These are phyloP conservation scores for Triticum aestivum DNA, from an alignment of 176 grass and related monocot genomes.

Conservation along the genomic window IWGSC_CS_RefSeq_v2.1 NC_057795.1:633286001-633286500, in stretches of 20 bases:
- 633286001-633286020: conserved; percentile 91
- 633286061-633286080: not conserved
- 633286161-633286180: conserved; percentile 26
- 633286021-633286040: conserved; percentile 87
- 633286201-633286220: conserved; percentile 15
- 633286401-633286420: not conserved
- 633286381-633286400: not conserved
- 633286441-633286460: conserved; percentile 25
- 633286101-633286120: not conserved
- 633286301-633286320: conserved; percentile 38
- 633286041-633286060: conserved; percentile 56
- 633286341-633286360: not conserved
- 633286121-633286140: not conserved
- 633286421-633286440: not conserved
- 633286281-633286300: not conserved
- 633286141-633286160: not conserved
- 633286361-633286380: conserved; percentile 25
- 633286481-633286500: not conserved
- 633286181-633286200: not conserved
- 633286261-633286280: not conserved
- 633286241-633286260: not conserved
- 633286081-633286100: too few relatives aligned
- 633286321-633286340: conserved; percentile 36
- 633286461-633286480: not conserved
- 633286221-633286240: not conserved